Evolutionary conservation across 2,329 filamentous ascomycete species (phyloP), one percentile per base, ranked within the genome.

Genomic region (Hawksworthiomyces lignivorus): DNA sequence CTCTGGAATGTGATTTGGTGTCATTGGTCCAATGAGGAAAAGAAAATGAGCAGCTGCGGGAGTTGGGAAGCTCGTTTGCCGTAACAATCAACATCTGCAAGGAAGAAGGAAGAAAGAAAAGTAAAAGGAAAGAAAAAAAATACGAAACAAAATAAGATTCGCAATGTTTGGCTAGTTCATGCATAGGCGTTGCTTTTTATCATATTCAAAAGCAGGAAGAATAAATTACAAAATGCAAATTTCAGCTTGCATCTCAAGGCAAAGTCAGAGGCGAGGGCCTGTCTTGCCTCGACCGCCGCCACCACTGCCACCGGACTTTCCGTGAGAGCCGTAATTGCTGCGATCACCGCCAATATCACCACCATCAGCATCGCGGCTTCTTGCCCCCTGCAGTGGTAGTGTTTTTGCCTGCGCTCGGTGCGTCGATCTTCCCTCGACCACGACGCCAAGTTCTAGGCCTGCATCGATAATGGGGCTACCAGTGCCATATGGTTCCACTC

Each of bases 381-480:
- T 22, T 20, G 20, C 38, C 38, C 37, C 38, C 30, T 41, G 38
- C 38, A 39, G 37, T 41, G 38, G 38, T 30, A 20, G 17, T 19
- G 38, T 18, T 34, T 41, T 28, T 31, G 24, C 24, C 38, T 29
- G 39, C 20, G 26, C 22, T 26, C 39, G 39, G 32, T 22, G 32
- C n/a, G 39, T 32, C 39, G 39, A 41, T 41, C 30, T 29, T 34
- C 43, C 44, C 38, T 48, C 41, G 5, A 52, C 43, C 9, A 52
- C 46, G 2, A 45, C 44, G 14, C 50, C 50, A 19, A 51, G 45
- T 27, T 42, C 46, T 10, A 48, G 34, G 15, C 49, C 50, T 10
- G 49, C 46, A 33, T 52, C 50, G 20, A 44, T 29, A 18, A 48
- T 36, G 15, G 48, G 39, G 4, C 39, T 29, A n/a, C n/a, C n/a